Evolutionary conservation across 441 rosid species (phyloP).

Genomic region (Gossypium aridum): DNA sequence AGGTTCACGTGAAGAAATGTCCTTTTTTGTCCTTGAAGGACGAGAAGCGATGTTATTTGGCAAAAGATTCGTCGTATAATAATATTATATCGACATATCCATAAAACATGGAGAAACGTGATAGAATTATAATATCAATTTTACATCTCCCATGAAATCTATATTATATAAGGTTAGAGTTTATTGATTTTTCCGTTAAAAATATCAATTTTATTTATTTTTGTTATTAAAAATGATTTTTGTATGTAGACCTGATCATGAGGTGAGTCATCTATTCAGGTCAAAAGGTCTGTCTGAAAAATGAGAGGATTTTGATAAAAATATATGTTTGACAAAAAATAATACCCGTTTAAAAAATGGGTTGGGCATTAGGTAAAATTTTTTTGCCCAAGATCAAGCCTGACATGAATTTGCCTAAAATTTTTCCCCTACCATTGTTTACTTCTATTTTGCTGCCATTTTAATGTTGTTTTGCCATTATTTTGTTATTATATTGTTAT

Average conservation of each 20-base stretch:
- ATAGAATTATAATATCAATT: background rate
- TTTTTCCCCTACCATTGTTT: too few species aligned
- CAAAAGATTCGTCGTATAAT: background rate
- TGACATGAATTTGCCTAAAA: too few species aligned
- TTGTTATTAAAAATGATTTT: fast-evolving
- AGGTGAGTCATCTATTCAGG: too few species aligned
- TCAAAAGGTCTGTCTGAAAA: fast-evolving
- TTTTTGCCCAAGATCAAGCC: too few species aligned
- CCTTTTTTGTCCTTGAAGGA: background rate
- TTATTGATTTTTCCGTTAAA: background rate
- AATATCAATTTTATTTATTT: too few species aligned
- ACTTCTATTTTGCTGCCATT: too few species aligned
- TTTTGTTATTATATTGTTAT: too few species aligned
- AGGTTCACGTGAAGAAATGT: background rate
- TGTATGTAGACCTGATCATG: too few species aligned
- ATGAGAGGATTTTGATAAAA: too few species aligned
- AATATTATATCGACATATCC: background rate
- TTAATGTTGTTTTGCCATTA: too few species aligned
- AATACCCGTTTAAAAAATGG: fast-evolving
- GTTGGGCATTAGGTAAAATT: fast-evolving
- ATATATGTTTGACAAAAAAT: too few species aligned
- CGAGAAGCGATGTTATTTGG: background rate
- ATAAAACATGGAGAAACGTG: background rate
- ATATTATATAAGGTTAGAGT: background rate
- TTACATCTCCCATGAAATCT: background rate